Conservation (phyloP, 2,329 filamentous ascomycete species). For the Dactylellina haptotyla region DNA sequence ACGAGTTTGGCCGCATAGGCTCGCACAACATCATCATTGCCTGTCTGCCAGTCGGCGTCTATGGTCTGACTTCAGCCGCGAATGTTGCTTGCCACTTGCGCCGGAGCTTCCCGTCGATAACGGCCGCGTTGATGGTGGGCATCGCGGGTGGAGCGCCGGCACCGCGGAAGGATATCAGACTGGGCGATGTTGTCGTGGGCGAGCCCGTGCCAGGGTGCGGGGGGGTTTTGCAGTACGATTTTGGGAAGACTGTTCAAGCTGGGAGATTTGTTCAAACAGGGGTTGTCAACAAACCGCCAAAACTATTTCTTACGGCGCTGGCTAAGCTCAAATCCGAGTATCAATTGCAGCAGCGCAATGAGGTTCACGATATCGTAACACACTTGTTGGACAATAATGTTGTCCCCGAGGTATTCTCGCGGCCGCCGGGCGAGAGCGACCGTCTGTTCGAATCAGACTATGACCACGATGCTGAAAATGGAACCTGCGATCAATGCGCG, state of each 20-base stretch:
- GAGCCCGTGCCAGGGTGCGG: neutral
- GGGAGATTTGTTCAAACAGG: neutral
- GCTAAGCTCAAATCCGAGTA: neutral
- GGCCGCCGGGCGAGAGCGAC: slow-evolving; percentile 4
- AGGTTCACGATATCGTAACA: neutral
- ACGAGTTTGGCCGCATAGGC: slow-evolving; percentile 11
- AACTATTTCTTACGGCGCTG: neutral
- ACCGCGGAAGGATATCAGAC: slow-evolving; percentile 10
- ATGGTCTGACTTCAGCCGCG: slow-evolving; percentile 14
- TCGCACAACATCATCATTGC: slow-evolving; percentile 19
- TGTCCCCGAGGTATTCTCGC: neutral
- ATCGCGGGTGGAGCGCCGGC: slow-evolving; percentile 11
- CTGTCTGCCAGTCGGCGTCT: slow-evolving; percentile 8
- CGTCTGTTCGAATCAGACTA: slow-evolving; percentile 24
- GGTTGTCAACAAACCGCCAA: neutral
- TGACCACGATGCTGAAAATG: neutral
- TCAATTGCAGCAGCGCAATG: neutral
- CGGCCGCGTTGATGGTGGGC: slow-evolving; percentile 17
- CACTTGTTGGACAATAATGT: neutral
- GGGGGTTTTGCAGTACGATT: slow-evolving; percentile 20
- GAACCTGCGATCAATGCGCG: neutral
- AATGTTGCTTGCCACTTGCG: neutral
- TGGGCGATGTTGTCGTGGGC: slow-evolving; percentile 27
- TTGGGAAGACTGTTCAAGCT: slow-evolving; percentile 1
- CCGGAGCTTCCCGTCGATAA: neutral